Evolutionary conservation across 176 grass and related monocot species (phyloP), one percentile per base, ranked within the genome.

Genomic region (Aegilops tauschii): DNA sequence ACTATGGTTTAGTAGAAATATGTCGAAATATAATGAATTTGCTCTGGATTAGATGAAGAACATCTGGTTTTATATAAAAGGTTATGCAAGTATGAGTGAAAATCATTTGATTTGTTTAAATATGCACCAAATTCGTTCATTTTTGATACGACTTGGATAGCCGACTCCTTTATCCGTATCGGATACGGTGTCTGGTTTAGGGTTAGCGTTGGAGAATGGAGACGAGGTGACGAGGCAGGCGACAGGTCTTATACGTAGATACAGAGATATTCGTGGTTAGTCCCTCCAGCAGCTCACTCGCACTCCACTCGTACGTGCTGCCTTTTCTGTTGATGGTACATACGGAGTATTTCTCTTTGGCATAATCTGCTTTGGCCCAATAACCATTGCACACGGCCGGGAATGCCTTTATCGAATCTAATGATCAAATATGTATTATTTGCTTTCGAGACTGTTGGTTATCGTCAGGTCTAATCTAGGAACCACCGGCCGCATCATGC

Each of bases 291-390:
- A 50, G 47, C 0, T 52, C 13, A 5, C 49, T 52, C 14, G 49
- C 45, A 49, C 45, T 49, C 47, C 49, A 17, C 49, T 17, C 45
- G 45, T 49, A 49, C 45, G 12, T 49, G 45, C 49, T 58, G 52
- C 52, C 18, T 58, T 58, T 20, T 58, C 52, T 56, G 0, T 58
- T 58, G 52, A 58, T 58, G 50, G 50, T 49, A 13, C 0, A 5
- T 58, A 58, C 18, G 18, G 18, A 10, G 69, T 2, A 71, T 44
- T 45, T 45, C 70, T 73, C 39, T n/a, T 44, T 5, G 10, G 54
- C 47, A 50, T 30, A 67, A 67, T 23, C 76, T 44, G 47, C 87
- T 36, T 49, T 74, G 56, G 69, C 31, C 82, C 82, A 89, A 85
- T 85, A 14, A 64, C 25, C 20, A 59, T 65, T 44, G 32, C 77